These are phyloP conservation scores for Phytophthora meadii DNA, from an alignment of 352 stramenopile genomes.

Conservation along the genomic window DNA sequence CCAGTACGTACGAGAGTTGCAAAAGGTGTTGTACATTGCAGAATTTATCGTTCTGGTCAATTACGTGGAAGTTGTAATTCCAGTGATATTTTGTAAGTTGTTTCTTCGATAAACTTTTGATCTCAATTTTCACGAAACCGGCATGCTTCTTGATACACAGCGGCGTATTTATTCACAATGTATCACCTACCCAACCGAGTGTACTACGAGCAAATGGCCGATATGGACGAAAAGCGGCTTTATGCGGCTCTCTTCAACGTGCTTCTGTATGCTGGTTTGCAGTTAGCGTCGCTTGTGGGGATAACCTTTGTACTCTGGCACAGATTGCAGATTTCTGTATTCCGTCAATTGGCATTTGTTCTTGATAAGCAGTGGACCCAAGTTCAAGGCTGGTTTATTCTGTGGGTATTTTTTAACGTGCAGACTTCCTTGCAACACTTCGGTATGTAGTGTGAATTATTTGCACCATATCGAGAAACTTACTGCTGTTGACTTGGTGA, in stretches of 20 bases:
- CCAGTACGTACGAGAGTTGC: conserved; percentile 11
- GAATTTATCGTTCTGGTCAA: conserved; percentile 27
- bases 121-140: neutral
- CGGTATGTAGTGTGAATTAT: conserved; percentile 6
- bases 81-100: conserved; percentile 23
- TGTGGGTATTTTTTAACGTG: conserved; percentile 43
- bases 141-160: neutral
- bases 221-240: conserved; percentile 19
- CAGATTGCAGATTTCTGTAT: conserved; percentile 28
- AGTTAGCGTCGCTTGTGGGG: conserved; percentile 44
- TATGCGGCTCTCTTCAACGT: conserved; percentile 19
- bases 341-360: conserved; percentile 49
- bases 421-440: conserved; percentile 37
- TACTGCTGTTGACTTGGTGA: too few relatives aligned
- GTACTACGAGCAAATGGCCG: conserved; percentile 34
- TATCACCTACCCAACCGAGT: conserved; percentile 34
- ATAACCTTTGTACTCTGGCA: conserved; percentile 22
- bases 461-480: too few relatives aligned
- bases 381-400: too few relatives aligned
- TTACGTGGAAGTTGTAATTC: conserved; percentile 27
- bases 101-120: neutral
- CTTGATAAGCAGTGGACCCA: conserved; percentile 30
- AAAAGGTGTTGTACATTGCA: conserved; percentile 23
- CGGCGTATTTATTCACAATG: conserved; percentile 21
- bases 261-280: conserved; percentile 37